Evolutionary conservation across 352 stramenopile species (phyloP).

Genomic region (Phytophthora parvispora): DNA sequence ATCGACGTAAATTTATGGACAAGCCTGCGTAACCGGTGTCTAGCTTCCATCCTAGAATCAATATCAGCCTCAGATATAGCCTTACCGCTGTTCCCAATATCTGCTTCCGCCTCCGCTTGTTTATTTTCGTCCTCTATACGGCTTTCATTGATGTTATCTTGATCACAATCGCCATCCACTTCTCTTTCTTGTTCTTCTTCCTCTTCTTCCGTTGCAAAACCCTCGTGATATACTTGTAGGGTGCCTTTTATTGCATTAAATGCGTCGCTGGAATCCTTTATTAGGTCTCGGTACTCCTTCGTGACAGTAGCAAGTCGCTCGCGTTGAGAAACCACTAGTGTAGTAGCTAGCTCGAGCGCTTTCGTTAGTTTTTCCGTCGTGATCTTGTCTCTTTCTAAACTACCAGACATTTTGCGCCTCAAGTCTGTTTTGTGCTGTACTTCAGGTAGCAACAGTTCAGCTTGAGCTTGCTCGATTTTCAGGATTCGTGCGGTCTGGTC

Average conservation of each 20-base stretch:
- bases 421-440: constrained; percentile 52
- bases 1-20: constrained; percentile 54
- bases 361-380: constrained; percentile 54
- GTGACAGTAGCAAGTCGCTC: constrained; percentile 53
- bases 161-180: neutral
- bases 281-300: constrained; percentile 62
- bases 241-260: constrained; percentile 39
- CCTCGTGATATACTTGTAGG: constrained; percentile 42
- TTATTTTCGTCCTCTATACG: neutral
- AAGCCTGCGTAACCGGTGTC: constrained; percentile 10
- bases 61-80: neutral
- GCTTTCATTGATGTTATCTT: neutral
- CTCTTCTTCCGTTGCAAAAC: constrained; percentile 33
- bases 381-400: constrained; percentile 68
- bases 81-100: neutral
- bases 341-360: constrained; percentile 59
- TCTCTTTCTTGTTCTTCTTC: constrained; percentile 7
- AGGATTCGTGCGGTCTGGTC: constrained; percentile 64
- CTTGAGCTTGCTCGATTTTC: constrained; percentile 54
- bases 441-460: constrained; percentile 60
- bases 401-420: constrained; percentile 67
- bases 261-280: constrained; percentile 33
- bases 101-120: neutral
- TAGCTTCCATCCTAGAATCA: neutral
- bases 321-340: constrained; percentile 43